A percentile compares a stretch with the other conserved stretches of the same genome.
Conservation (phyloP, 768 basidiomycete genomes). For the Royoungia palumana region DNA sequence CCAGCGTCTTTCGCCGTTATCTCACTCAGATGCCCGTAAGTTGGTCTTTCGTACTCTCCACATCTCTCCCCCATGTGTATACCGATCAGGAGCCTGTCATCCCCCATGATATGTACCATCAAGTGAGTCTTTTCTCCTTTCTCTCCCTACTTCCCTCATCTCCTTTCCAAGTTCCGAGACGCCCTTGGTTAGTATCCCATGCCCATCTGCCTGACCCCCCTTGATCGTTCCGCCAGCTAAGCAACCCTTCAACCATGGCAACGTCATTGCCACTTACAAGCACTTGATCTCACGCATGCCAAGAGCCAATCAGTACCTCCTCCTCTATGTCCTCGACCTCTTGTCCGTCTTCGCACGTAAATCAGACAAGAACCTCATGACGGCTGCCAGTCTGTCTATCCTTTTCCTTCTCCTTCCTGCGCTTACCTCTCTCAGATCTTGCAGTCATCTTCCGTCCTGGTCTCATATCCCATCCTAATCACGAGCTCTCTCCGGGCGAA, state of each 20-base stretch:
- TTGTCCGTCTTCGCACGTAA: constrained; percentile 93
- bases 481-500: constrained; percentile 82
- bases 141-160: constrained; percentile 7
- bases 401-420: neutral
- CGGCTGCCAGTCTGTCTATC: constrained; percentile 72
- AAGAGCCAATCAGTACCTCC: constrained; percentile 88
- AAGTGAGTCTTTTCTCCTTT: constrained; percentile 48
- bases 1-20: constrained; percentile 93
- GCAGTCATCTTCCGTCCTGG: constrained; percentile 98
- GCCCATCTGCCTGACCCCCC: constrained; percentile 2
- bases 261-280: constrained; percentile 78
- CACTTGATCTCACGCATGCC: constrained; percentile 82
- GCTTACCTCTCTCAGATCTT: constrained; percentile 56
- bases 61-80: constrained; percentile 5
- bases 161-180: constrained; percentile 64
- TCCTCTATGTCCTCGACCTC: constrained; percentile 94
- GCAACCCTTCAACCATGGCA: constrained; percentile 63
- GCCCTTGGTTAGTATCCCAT: constrained; percentile 52
- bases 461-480: constrained; percentile 81
- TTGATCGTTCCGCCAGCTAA: constrained; percentile 46
- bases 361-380: constrained; percentile 93
- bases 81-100: constrained; percentile 83
- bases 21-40: constrained; percentile 95
- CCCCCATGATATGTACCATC: constrained; percentile 84
- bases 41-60: constrained; percentile 18